Conservation (phyloP, 1,284 basidiomycete species). For the Cryptococcus sp. region DNA sequence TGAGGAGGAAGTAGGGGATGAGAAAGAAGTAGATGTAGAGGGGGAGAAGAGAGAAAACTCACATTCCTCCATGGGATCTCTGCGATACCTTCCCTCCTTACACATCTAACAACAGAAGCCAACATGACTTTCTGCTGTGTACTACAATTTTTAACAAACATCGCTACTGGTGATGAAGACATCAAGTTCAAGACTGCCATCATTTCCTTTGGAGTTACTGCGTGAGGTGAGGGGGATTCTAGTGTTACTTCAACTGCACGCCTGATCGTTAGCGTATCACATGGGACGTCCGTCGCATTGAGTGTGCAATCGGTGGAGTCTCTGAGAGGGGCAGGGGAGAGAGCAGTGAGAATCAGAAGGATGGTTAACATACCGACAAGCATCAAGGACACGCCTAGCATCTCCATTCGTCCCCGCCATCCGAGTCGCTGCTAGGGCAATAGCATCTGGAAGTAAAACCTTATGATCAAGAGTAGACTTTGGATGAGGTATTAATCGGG, state of each 20-base stretch:
- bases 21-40: background rate
- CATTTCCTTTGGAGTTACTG: slow-evolving; percentile 70
- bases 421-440: slow-evolving; percentile 85
- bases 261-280: slow-evolving; percentile 47
- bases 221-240: slow-evolving; percentile 31
- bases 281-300: background rate
- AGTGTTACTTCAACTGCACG: slow-evolving; percentile 76
- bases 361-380: slow-evolving; percentile 57
- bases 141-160: slow-evolving; percentile 72
- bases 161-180: slow-evolving; percentile 84
- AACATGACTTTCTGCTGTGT: slow-evolving; percentile 85
- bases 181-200: slow-evolving; percentile 78
- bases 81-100: slow-evolving; percentile 77
- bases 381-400: slow-evolving; percentile 87
- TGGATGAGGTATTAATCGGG: slow-evolving; percentile 58
- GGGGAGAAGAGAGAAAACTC: slow-evolving; percentile 17
- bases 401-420: slow-evolving; percentile 92
- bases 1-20: slow-evolving; percentile 2
- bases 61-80: slow-evolving; percentile 82
- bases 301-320: too few species aligned
- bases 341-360: background rate
- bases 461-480: slow-evolving; percentile 60
- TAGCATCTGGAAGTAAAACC: slow-evolving; percentile 61
- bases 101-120: slow-evolving; percentile 77
- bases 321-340: background rate